Base-by-base conservation (phyloP, 2,329 filamentous ascomycete genomes). In the Chaetomium olivaceum region DNA sequence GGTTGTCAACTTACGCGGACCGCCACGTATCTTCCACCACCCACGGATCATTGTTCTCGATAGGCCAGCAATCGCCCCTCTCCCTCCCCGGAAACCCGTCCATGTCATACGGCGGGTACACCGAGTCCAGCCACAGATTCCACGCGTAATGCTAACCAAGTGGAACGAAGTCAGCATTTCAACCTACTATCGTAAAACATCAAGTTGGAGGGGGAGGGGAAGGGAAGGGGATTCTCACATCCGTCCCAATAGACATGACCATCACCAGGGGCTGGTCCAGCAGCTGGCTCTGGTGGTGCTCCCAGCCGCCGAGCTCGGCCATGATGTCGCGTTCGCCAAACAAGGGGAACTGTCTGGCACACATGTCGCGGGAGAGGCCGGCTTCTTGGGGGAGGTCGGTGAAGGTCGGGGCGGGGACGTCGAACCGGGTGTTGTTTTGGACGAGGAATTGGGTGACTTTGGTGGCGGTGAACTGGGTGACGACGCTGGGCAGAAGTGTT, bases 81-180 rank as follows among this genome's bases (percentile, higher is more conserved):
- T 74, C 76, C 64, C 75, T 76, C 71, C 81, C 81, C 21, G 79
- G 78, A 4, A 67, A 63, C 52, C 76, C 71, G 23, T 74, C 69
- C 62, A 27, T 9, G 29, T 73, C 76, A 68, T 77, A 73, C 58
- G 80, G 70, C 29, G 71, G 71, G 65, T 71, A 73, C 61, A 33
- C 65, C 12, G 71, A 71, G 79, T 90, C 87, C 70, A 91, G 83
- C 88, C 88, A 90, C 69, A 87, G 80, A 85, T 90, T 89, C 77
- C 86, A 82, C 70, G 83, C 79, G 56, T 81, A 77, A 62, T 70
- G 70, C 70, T 74, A n/a, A 5, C 11, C 19, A 16, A 16, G 5
- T 6, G 27, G 27, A 29, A 29, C 27, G 27, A 16, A 46, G 56
- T 58, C 8, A 57, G 54, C 11, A 11, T 9, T 1, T 23, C n/a